Evolutionary conservation across 2,329 filamentous ascomycete genomes (phyloP).

Genomic region (Corynespora cassiicola): DNA sequence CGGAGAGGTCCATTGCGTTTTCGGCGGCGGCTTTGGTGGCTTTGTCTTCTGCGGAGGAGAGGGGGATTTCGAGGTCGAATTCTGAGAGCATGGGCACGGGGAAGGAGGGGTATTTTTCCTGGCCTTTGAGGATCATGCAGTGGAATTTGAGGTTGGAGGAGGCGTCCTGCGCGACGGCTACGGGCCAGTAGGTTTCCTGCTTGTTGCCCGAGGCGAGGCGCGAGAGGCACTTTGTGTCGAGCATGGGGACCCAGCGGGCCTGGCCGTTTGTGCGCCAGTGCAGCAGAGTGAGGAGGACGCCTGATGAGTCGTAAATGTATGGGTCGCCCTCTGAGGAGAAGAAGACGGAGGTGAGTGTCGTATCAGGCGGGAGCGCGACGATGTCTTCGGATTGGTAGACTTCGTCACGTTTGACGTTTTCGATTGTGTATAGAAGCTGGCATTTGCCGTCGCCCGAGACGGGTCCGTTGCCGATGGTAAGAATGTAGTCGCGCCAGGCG

Average conservation of each 20-base stretch:
- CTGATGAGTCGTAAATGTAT: constrained; percentile 93
- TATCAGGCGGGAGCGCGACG: constrained; percentile 79
- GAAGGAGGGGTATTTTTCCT: constrained; percentile 83
- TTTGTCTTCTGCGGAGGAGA: constrained; percentile 62
- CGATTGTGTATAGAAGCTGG: constrained; percentile 85
- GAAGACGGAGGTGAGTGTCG: constrained; percentile 80
- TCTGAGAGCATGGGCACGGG: constrained; percentile 91
- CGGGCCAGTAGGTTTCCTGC: constrained; percentile 90
- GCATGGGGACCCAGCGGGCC: constrained; percentile 87
- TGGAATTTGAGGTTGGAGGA: constrained; percentile 91
- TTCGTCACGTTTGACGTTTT: constrained; percentile 92
- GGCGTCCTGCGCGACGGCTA: constrained; percentile 87
- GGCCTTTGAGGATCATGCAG: constrained; percentile 98
- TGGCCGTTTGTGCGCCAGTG: constrained; percentile 89
- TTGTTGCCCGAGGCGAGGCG: constrained; percentile 86
- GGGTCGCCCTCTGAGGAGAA: constrained; percentile 95
- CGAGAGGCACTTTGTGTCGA: constrained; percentile 85
- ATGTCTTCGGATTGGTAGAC: constrained; percentile 95
- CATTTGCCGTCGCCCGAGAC: constrained; percentile 79
- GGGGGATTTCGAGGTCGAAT: constrained; percentile 88
- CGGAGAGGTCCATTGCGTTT: constrained; percentile 42
- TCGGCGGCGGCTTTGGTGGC: constrained; percentile 18
- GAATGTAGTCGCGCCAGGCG: constrained; percentile 94
- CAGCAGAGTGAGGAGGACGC: constrained; percentile 83
- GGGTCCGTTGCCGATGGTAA: constrained; percentile 92